Evolutionary conservation across 169 alveolate species (phyloP).

Genomic region (Cryptosporidium ubiquitum): DNA sequence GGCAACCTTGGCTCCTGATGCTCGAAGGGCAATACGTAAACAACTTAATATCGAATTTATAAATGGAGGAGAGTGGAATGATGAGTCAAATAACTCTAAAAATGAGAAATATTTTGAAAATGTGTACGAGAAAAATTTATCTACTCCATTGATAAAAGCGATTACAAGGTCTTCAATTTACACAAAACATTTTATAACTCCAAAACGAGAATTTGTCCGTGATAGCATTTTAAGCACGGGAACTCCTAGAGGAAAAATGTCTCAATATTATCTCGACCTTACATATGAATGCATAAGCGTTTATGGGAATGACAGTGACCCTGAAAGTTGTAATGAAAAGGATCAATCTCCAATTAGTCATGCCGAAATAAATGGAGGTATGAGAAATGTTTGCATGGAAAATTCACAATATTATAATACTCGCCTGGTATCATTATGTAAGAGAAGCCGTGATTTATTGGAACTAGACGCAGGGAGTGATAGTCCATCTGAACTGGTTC

Average conservation of each 20-base stretch:
- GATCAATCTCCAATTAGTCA: neutral
- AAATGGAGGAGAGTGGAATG: neutral
- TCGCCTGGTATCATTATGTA: neutral
- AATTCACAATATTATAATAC: neutral
- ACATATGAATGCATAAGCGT: constrained; percentile 1
- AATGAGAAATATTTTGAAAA: neutral
- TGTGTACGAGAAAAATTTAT: neutral
- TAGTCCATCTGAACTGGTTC: constrained; percentile 40
- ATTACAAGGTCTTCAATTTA: constrained; percentile 3
- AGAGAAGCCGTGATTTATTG: constrained; percentile 42
- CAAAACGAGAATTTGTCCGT: constrained; percentile 8
- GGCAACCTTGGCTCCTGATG: constrained; percentile 49
- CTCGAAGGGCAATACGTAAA: constrained; percentile 35
- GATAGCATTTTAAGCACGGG: constrained; percentile 62
- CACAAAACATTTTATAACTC: constrained; percentile 7
- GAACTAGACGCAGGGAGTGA: constrained; percentile 27
- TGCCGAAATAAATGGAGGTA: neutral
- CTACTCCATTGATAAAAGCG: neutral
- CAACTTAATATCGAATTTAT: constrained; percentile 1
- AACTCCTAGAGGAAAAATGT: neutral
- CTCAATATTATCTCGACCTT: neutral
- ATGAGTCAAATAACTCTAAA: neutral
- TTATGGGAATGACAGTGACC: constrained; percentile 33
- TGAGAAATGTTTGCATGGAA: neutral
- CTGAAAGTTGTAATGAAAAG: neutral